Conservation (phyloP, 2,329 filamentous ascomycete species). For the Aspergillus novofumigatus region DNA sequence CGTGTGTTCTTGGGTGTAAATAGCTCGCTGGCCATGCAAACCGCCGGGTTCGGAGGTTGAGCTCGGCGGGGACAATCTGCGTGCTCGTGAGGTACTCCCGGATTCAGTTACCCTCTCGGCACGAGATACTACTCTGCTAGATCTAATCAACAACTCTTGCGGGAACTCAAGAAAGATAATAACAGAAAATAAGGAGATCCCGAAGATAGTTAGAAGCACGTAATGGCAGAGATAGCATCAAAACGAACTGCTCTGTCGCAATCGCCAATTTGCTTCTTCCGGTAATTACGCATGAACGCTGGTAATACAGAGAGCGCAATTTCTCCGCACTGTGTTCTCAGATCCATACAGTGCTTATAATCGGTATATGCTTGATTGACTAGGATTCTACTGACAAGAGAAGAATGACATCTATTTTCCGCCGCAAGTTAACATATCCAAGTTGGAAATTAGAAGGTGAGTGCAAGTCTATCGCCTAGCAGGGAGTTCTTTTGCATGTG, state of each 20-base stretch:
- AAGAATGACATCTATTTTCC: neutral
- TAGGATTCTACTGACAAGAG: neutral
- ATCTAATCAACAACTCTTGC: neutral
- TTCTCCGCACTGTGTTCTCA: neutral
- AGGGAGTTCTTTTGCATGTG: neutral
- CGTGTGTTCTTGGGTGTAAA: conserved; percentile 13
- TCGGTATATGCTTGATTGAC: neutral
- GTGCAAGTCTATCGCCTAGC: neutral
- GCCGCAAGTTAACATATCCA: neutral
- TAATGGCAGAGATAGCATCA: conserved; percentile 4
- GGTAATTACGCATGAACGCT: neutral
- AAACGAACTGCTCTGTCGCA: conserved; percentile 19
- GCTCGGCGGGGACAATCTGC: conserved; percentile 1
- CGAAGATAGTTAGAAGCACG: neutral
- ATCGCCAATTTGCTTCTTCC: conserved; percentile 13
- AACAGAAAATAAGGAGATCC: conserved; percentile 1
- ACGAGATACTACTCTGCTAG: neutral
- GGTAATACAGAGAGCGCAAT: neutral
- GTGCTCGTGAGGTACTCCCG: neutral
- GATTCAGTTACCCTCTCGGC: neutral
- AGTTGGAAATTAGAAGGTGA: neutral
- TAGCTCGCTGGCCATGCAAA: conserved; percentile 21
- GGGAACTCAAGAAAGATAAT: neutral
- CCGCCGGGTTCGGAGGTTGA: conserved; percentile 36
- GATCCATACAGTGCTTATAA: neutral